Evolutionary conservation across 495 filamentous ascomycete genomes (phyloP).

Genomic region (Symbiotaphrina buchneri): DNA sequence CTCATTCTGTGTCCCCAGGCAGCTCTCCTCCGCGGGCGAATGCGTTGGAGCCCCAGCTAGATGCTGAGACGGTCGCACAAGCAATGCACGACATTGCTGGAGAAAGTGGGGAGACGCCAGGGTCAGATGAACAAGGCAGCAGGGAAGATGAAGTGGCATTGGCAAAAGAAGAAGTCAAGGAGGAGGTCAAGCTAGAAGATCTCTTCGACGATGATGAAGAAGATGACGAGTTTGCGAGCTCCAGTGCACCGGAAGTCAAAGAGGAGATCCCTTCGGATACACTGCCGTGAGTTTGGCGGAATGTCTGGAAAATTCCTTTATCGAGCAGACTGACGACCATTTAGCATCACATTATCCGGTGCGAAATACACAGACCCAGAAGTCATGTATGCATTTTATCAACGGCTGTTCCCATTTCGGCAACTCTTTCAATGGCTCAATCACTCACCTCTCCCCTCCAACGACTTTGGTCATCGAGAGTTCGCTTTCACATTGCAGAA

Average conservation of each 20-base stretch:
- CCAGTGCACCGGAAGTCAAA: conserved; percentile 22
- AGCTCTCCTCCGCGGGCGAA: conserved; percentile 9
- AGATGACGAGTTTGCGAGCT: conserved; percentile 52
- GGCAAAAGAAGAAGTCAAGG: not conserved
- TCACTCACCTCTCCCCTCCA: conserved; percentile 63
- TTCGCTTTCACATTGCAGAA: conserved; percentile 84
- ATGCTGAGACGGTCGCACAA: too few species aligned
- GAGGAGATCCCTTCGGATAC: conserved; percentile 19
- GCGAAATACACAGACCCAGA: conserved; percentile 41
- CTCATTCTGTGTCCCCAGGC: conserved; percentile 25
- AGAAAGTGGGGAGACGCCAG: not conserved
- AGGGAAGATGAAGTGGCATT: not conserved
- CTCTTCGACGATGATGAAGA: conserved; percentile 60
- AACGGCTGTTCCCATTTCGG: conserved; percentile 87
- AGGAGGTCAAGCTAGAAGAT: conserved; percentile 50
- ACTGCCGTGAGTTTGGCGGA: conserved; percentile 8
- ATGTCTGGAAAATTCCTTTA: not conserved
- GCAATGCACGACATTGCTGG: conserved; percentile 1
- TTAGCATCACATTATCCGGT: conserved; percentile 11
- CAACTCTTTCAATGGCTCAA: conserved; percentile 97
- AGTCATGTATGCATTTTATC: conserved; percentile 78
- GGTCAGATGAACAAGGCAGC: not conserved
- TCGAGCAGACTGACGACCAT: conserved; percentile 4
- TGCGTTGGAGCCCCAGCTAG: not conserved
- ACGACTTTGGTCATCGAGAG: conserved; percentile 81